Conservation (phyloP, 192 early-diverging fungal species). For the Umbelopsis vinacea region DNA sequence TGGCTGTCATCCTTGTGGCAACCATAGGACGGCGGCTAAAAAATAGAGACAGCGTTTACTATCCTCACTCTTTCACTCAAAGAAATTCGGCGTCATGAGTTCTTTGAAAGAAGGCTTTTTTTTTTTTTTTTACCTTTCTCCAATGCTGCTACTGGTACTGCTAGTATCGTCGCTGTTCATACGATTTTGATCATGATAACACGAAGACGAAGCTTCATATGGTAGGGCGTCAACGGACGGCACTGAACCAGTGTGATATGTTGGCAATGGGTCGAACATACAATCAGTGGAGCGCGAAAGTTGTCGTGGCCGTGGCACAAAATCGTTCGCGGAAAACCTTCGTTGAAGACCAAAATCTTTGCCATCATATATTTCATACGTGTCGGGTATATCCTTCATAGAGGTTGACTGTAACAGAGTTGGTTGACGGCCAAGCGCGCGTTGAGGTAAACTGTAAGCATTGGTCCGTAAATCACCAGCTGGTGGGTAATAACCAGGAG, state of each 20-base stretch:
- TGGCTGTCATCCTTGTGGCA: neutral
- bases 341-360: neutral
- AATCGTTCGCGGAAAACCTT: neutral
- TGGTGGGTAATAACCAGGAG: neutral
- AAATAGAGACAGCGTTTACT: neutral
- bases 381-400: neutral
- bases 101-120: too few species aligned
- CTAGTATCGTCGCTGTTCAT: slow-evolving; percentile 3
- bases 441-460: neutral
- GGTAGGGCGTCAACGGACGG: neutral
- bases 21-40: neutral
- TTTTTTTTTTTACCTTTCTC: neutral
- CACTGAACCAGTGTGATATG: neutral
- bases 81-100: neutral
- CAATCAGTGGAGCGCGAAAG: slow-evolving; percentile 1
- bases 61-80: neutral
- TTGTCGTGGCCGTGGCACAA: neutral
- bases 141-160: slow-evolving; percentile 4
- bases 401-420: neutral
- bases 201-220: neutral
- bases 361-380: neutral
- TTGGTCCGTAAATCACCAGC: neutral
- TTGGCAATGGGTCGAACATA: neutral
- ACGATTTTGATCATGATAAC: neutral
- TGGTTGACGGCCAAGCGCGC: neutral